Conservation (phyloP, 176 grass and related monocot species). For the Chloris gayana region DNA sequence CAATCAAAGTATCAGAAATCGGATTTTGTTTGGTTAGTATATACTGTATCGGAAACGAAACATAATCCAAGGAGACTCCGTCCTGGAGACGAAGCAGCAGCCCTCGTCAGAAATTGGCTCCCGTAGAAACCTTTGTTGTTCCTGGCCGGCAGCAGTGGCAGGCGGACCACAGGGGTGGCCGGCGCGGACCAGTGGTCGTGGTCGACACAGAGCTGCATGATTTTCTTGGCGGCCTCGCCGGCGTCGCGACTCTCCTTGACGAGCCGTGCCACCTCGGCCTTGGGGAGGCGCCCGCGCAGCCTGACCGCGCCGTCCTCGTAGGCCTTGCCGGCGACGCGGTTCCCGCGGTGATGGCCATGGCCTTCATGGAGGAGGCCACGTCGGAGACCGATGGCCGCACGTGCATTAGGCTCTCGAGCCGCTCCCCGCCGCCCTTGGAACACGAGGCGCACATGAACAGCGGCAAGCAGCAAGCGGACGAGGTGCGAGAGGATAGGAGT, state of each 20-base stretch:
- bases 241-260: slow-evolving; percentile 72
- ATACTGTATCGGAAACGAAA: no score
- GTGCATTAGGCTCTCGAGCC: slow-evolving; percentile 72
- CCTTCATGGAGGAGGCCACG: slow-evolving; percentile 15
- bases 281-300: slow-evolving; percentile 64
- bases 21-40: no score
- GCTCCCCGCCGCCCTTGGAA: slow-evolving; percentile 56
- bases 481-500: no score
- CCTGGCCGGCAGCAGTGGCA: neutral
- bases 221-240: slow-evolving; percentile 69
- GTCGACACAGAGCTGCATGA: slow-evolving; percentile 69
- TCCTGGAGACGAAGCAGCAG: no score
- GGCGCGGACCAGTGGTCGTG: slow-evolving; percentile 34
- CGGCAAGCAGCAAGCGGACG: no score
- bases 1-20: no score
- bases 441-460: no score
- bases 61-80: no score
- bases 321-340: no score
- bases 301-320: slow-evolving; percentile 44
- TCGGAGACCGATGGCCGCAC: slow-evolving; percentile 62
- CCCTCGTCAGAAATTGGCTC: no score
- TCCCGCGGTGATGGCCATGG: neutral
- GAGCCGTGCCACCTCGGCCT: slow-evolving; percentile 66
- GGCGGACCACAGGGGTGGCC: neutral
- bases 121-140: no score